Percentiles rank a stretch among this genome's conserved stretches.
These are phyloP conservation scores for Inosperma sp. DNA, from an alignment of 768 basidiomycete genomes.

Conservation along the genomic window DNA sequence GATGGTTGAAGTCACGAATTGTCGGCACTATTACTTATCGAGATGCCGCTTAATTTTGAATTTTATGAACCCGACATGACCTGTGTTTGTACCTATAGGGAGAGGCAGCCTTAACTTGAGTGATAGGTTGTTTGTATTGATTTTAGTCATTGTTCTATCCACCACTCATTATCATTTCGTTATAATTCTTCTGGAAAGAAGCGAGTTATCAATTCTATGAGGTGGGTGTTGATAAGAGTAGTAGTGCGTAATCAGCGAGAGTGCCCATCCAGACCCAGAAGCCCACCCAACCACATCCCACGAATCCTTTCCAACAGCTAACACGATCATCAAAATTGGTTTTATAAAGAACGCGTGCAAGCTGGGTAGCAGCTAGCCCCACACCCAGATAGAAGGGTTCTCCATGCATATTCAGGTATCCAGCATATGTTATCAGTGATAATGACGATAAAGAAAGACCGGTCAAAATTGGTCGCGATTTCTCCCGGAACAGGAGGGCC, in stretches of 20 bases:
- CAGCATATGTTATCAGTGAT: conserved; percentile 72
- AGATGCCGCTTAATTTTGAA: conserved; percentile 24
- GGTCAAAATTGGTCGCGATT: conserved; percentile 69
- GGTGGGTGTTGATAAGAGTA: conserved; percentile 21
- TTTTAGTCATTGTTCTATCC: too few species aligned
- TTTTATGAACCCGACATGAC: too few species aligned
- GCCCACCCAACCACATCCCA: conserved; percentile 82
- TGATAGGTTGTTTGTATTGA: too few species aligned
- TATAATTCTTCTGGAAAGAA: neutral
- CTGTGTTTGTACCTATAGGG: too few species aligned
- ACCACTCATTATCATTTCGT: neutral
- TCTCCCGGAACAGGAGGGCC: conserved; percentile 81
- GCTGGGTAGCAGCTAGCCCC: conserved; percentile 66
- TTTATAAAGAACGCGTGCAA: conserved; percentile 65
- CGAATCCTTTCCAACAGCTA: conserved; percentile 90
- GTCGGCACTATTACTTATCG: conserved; percentile 29
- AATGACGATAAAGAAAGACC: conserved; percentile 71
- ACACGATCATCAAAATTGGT: conserved; percentile 72
- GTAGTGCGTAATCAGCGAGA: conserved; percentile 56
- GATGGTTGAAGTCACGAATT: conserved; percentile 57
- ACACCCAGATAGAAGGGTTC: conserved; percentile 77
- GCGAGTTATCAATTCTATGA: neutral
- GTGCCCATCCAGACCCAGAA: conserved; percentile 86
- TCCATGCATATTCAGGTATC: conserved; percentile 73
- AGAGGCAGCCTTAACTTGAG: too few species aligned